A percentile compares a stretch with the other conserved stretches of the same genome.
These are phyloP conservation scores for Arabidopsis thaliana DNA, from an alignment of 345 rosid species.

Conservation along the genomic window DNA sequence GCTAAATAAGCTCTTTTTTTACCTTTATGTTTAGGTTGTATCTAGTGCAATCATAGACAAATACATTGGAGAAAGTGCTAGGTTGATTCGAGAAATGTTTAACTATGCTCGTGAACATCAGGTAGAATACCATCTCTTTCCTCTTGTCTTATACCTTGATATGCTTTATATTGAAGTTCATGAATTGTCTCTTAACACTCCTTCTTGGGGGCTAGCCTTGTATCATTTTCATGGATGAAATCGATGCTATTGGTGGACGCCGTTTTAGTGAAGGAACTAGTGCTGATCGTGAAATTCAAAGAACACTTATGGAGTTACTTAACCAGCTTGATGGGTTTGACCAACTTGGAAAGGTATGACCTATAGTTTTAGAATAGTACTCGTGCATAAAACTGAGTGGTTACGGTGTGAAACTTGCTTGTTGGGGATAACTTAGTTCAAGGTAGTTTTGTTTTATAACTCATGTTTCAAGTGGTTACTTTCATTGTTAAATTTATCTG, in stretches of 20 bases:
- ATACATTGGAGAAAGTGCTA: constrained; percentile 97
- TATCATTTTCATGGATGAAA: constrained; percentile 99
- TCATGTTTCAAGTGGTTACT: not conserved
- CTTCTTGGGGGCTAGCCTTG: constrained; percentile 65
- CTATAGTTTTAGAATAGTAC: constrained; percentile 1
- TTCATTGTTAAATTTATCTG: not conserved
- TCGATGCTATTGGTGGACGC: constrained; percentile 98
- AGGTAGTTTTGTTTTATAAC: not conserved
- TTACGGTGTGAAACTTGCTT: constrained; percentile 1
- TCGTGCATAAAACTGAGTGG: not conserved
- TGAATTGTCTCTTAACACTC: constrained; percentile 1
- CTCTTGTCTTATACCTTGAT: not conserved
- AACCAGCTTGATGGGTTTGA: constrained; percentile 99
- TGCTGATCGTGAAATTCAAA: constrained; percentile 97
- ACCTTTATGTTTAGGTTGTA: constrained; percentile 54
- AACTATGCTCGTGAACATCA: constrained; percentile 98
- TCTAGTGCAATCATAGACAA: constrained; percentile 98
- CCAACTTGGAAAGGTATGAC: constrained; percentile 84
- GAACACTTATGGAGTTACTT: constrained; percentile 97
- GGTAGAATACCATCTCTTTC: constrained; percentile 45
- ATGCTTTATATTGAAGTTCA: not conserved
- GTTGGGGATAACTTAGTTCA: not conserved
- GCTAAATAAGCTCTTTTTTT: not conserved
- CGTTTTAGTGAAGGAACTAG: constrained; percentile 98
- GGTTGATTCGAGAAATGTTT: constrained; percentile 95